Evolutionary conservation across 2,329 filamentous ascomycete genomes (phyloP).

Genomic region (Ploettnerulaceae sp.): DNA sequence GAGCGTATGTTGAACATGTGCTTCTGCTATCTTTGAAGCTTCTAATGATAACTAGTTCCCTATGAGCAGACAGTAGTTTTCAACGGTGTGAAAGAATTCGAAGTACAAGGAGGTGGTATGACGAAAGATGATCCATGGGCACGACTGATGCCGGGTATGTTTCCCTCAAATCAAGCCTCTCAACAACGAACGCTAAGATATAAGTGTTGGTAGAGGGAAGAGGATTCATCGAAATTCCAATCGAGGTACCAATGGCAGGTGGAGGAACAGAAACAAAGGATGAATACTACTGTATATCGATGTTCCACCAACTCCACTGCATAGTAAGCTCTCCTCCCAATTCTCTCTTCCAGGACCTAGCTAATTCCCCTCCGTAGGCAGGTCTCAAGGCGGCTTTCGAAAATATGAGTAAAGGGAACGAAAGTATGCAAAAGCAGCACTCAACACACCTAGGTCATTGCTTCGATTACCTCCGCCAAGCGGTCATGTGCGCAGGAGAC

Average conservation of each 20-base stretch:
- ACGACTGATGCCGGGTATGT: constrained; percentile 2
- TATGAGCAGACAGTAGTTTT: constrained; percentile 4
- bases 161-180: neutral
- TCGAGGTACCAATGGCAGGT: neutral
- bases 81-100: neutral
- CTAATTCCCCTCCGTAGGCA: constrained; percentile 2
- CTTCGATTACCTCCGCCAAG: constrained; percentile 21
- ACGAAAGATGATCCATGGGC: constrained; percentile 4
- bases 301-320: constrained; percentile 18
- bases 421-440: neutral
- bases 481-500: constrained; percentile 19
- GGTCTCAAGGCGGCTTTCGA: constrained; percentile 16
- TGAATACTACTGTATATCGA: constrained; percentile 13
- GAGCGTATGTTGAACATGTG: constrained; percentile 1
- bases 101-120: no score
- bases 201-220: constrained; percentile 8
- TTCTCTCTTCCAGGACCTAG: neutral
- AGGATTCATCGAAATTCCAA: constrained; percentile 12
- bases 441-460: constrained; percentile 14
- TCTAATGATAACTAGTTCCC: constrained; percentile 1
- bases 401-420: constrained; percentile 1
- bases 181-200: neutral
- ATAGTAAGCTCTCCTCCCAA: constrained; percentile 3
- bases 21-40: no score
- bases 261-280: constrained; percentile 3